Evolutionary conservation across 345 rosid species (phyloP).

Genomic region (Carallia pectinifolia): DNA sequence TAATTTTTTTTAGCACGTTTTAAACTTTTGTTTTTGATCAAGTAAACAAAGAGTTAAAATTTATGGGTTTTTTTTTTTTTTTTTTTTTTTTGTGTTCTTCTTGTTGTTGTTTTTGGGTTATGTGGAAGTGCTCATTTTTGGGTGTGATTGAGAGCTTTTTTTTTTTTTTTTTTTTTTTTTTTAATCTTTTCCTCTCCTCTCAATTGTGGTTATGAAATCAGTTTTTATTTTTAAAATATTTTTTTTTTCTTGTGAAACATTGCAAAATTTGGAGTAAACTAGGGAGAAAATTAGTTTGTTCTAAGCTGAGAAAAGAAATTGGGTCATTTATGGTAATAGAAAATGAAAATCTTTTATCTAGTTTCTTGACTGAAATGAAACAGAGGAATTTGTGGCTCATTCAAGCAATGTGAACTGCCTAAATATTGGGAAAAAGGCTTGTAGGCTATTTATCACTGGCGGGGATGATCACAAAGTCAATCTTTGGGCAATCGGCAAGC

Average conservation of each 20-base stretch:
- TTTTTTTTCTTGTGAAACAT: not conserved
- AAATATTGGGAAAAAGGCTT: conserved; percentile 70
- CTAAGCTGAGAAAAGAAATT: too few species aligned
- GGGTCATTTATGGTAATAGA: not conserved
- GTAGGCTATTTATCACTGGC: conserved; percentile 74
- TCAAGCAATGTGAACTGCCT: conserved; percentile 78
- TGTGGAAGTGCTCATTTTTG: not conserved
- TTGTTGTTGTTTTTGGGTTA: not conserved
- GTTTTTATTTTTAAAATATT: not conserved
- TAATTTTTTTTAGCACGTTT: not conserved
- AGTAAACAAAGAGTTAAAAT: conserved; percentile 4
- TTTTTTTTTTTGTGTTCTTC: too few species aligned
- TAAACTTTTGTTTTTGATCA: not conserved
- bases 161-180: too few species aligned
- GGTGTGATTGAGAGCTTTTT: not conserved
- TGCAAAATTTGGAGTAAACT: too few species aligned
- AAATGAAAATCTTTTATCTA: not conserved
- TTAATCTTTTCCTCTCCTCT: not conserved
- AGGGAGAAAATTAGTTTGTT: too few species aligned
- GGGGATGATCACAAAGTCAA: conserved; percentile 91
- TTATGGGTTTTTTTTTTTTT: conserved; percentile 9
- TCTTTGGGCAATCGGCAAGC: conserved; percentile 91
- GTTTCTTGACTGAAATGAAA: conserved; percentile 45
- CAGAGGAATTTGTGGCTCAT: conserved; percentile 98
- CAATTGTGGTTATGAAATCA: not conserved